Base-by-base conservation (phyloP, 2,329 filamentous ascomycete species). In the Penicillium occitanis region DNA sequence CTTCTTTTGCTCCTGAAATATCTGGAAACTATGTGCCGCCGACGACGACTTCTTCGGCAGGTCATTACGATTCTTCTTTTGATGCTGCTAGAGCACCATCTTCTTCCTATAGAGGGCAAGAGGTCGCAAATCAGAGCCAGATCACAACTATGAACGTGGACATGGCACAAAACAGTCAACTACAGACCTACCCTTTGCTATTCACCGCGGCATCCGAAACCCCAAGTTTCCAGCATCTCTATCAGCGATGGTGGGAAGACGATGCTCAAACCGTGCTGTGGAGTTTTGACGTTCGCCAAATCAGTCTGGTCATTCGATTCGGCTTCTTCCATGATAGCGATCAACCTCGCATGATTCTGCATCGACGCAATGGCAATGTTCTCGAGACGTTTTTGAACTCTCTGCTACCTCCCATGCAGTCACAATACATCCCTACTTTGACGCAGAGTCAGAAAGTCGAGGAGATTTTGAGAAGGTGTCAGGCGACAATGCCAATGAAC, bases 241-340 rank as follows among this genome's bases (percentile, higher is more conserved):
- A 77, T 25, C 66, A 46, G 14, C 74, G 74, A 59, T 80, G 77
- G 77, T 80, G 78, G 78, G 78, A 80, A 63, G 77, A 79, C 55
- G 78, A 79, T 62, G 76, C 77, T 1, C 72, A 70, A 0, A 75
- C 76, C 1, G 71, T 78, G 6, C 72, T 80, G 28, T 78, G 75
- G 76, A 75, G 75, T 3, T 80, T 79, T 58, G 75, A 79, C 30
- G 71, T 75, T 35, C 70, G 74, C 10, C 74, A 78, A 44, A 77
- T 80, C 59, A 73, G 75, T 51, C 72, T 74, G 30, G 73, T 78
- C 8, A 76, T 80, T 40, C 76, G 76, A 60, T 80, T 76, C 60
- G 72, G 73, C 6, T 72, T 80, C 1, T 80, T 77, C 67, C 68
- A 69, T 3, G 74, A 79, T 48, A 71, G 73, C 50, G 73, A 74